Evolutionary conservation across 345 rosid species (phyloP), one percentile per base, ranked within the genome.

Genomic region (Moricandia arvensis): DNA sequence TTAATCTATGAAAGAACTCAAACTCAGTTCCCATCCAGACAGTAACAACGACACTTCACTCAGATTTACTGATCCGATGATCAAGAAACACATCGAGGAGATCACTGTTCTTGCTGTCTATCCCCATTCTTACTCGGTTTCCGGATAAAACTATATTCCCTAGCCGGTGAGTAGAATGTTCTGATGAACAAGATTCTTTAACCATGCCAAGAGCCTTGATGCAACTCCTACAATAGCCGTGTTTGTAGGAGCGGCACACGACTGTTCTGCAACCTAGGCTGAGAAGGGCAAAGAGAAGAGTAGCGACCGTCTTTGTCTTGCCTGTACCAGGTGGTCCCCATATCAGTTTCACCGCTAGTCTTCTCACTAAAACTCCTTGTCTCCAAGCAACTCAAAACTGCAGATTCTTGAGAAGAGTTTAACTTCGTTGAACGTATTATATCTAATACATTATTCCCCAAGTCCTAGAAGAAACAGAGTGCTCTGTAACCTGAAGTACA

Each of bases 271-370:
- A 80, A 16, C 75, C 66, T 78, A 66, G 38, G 7, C 41, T 69
- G 55, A 82, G 79, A 21, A 86, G 81, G 5, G 66, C 53, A 51
- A 66, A 43, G 41, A 86, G 65, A 30, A 86, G 64, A 0, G 62
- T 13, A 47, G 85, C 70, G 4, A 77, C 68, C 0, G 84, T 86
- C 65, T 77, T 81, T 47, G 89, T 86, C 17, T 86, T 86, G 4
- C 87, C 87, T 0, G 87, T 86, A 21, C 89, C 86, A 8, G 87
- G 89, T 4, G 89, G 89, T 3, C 87, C 89, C 86, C 84, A 82
- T 4, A 84, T 79, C 7, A 84, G 83, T 35, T 82, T 76, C 11
- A 83, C 83, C n/a, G 7, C 63, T 62, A 5, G 53, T 66, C 63
- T 27, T 49, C 38, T 80, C 78, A 7, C 2, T 0, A 2, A 71